Base-by-base conservation (phyloP, 257 asterid genomes). In the Nicotiana sylvestris region DNA sequence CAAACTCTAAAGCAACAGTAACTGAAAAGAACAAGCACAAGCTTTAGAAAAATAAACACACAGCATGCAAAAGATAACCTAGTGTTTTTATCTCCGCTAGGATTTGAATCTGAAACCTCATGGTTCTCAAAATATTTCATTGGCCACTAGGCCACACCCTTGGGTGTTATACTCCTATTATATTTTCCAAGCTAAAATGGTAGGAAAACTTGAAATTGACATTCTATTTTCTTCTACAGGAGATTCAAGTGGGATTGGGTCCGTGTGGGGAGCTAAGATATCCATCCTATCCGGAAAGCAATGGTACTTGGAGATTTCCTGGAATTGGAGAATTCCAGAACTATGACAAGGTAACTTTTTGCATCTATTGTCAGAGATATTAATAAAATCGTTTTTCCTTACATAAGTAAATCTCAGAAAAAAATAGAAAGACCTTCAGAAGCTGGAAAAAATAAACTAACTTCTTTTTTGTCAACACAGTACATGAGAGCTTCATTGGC, bases 201-300 rank as follows among this genome's bases (percentile, higher is more conserved):
- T 13, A 49, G 43, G 62, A 49, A 49, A 25, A 74, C 2, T 43
- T 80, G 37, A 81, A 82, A 76, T 82, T 77, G 56, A 79, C 53
- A 30, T 80, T 85, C 55, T 21, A 21, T 21, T 83, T 49, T 60
- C 30, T 65, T 84, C 78, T 90, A 90, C 89, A 92, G 98, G 99
- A 94, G 84, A 82, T 95, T 35, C 99, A 95, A 92, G 98, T 95
- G 66, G 98, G 99, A 9, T 85, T 96, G 97, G 99, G 99, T 76
- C 99, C 99, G 33, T 92, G 97, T 80, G 98, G 97, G 83, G 98
- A 96, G 89, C 91, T 94, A 61, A 94, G 99, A 89, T 96, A 96
- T 89, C 98, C 98, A 82, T 90, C 99, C 66, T 96, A 96, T 77
- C 98, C 98, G 77, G 97, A 92, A 91, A 91, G 92, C 88, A 94